Evolutionary conservation across 208 protist genomes (phyloP).

Genomic region (Balamuthia mandrillaris): DNA sequence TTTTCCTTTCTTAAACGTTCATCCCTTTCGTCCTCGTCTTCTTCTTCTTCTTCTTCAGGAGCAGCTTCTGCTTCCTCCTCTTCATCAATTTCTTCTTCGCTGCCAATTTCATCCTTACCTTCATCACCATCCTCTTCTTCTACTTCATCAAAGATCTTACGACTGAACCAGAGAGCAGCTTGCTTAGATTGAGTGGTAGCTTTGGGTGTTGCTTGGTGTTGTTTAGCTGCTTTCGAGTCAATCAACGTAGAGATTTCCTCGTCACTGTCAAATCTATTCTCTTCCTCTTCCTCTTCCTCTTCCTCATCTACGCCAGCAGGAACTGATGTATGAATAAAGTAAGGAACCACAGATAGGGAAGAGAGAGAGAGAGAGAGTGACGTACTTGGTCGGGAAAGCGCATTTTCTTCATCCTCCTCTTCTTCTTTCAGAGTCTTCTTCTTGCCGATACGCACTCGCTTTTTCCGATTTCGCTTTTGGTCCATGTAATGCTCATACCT

Average conservation of each 20-base stretch:
- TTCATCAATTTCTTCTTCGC: constrained; percentile 16
- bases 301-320: constrained; percentile 73
- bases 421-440: constrained; percentile 63
- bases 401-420: constrained; percentile 85
- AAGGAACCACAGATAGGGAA: constrained; percentile 30
- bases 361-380: constrained; percentile 78
- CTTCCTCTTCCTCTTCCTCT: constrained; percentile 58
- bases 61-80: neutral
- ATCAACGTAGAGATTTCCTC: too few species aligned
- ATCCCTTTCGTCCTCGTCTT: neutral
- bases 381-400: too few species aligned
- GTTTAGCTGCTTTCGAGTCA: too few species aligned
- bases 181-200: constrained; percentile 27
- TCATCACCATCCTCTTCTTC: too few species aligned
- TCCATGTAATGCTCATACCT: neutral
- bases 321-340: neutral
- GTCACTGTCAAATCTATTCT: constrained; percentile 55
- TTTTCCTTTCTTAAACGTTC: neutral
- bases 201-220: too few species aligned
- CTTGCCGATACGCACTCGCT: neutral
- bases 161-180: constrained; percentile 37
- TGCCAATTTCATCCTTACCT: constrained; percentile 8
- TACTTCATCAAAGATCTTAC: constrained; percentile 33
- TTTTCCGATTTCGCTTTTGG: neutral
- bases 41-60: constrained; percentile 7